Evolutionary conservation across 371 early-diverging fungal genomes (phyloP).

Genomic region (Caulochytrium protostelioides): DNA sequence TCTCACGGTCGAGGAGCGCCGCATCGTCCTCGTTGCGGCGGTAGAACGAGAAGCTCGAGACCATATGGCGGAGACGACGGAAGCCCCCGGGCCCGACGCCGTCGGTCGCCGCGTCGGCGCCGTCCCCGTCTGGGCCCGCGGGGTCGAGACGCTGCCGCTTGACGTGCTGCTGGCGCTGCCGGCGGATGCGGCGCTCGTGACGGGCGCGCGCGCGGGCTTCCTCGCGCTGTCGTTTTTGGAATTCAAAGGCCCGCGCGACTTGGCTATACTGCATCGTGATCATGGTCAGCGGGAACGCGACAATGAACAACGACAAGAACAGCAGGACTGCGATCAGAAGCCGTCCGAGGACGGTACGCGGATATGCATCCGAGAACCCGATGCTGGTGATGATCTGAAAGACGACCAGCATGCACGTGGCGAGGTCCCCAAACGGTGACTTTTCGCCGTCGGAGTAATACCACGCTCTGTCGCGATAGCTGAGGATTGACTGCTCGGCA

Average conservation of each 20-base stretch:
- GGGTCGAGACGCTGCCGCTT: too few species aligned
- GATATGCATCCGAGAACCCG: slow-evolving; percentile 12
- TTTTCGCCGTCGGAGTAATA: slow-evolving; percentile 3
- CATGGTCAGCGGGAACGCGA: slow-evolving; percentile 15
- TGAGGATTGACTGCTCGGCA: slow-evolving; percentile 2
- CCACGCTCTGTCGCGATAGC: slow-evolving; percentile 1
- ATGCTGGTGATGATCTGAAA: neutral
- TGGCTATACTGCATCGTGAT: slow-evolving; percentile 13
- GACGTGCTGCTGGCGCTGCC: too few species aligned
- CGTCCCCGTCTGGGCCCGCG: too few species aligned
- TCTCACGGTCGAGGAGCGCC: too few species aligned
- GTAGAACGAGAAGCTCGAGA: too few species aligned
- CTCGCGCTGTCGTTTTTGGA: neutral
- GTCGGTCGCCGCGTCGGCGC: too few species aligned
- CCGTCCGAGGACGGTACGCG: slow-evolving; percentile 8
- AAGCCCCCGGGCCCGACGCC: too few species aligned
- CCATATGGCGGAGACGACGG: too few species aligned
- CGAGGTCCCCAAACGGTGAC: slow-evolving; percentile 9
- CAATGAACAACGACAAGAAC: slow-evolving; percentile 11
- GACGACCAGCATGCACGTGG: neutral
- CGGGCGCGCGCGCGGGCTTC: neutral
- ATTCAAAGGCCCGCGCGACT: neutral
- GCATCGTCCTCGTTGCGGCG: too few species aligned
- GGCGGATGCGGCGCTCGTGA: too few species aligned
- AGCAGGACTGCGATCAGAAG: slow-evolving; percentile 5